These are phyloP conservation scores for Crotalaria pallida DNA, from an alignment of 306 rosid species.

Conservation along the genomic window DNA sequence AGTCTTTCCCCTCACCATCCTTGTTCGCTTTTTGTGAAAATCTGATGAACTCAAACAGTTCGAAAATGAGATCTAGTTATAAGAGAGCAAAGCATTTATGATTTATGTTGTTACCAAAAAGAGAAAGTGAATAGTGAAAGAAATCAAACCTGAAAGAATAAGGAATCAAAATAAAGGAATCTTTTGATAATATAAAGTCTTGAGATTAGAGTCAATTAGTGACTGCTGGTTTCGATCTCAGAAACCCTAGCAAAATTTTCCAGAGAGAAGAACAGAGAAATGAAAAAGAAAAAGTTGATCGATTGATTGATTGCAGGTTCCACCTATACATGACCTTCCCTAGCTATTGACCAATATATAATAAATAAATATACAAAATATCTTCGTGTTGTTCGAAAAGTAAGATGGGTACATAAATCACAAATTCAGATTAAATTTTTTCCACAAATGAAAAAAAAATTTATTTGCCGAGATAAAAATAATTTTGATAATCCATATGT, in stretches of 20 bases:
- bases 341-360: background rate
- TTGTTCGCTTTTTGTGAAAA: background rate
- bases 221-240: background rate
- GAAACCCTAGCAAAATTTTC: conserved; percentile 34
- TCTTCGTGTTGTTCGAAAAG: too few relatives aligned
- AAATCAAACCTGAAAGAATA: conserved; percentile 25
- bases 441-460: too few relatives aligned
- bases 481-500: too few relatives aligned
- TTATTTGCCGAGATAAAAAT: too few relatives aligned
- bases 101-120: conserved; percentile 26
- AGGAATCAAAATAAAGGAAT: background rate
- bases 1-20: conserved; percentile 90
- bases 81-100: background rate
- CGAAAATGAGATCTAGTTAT: conserved; percentile 15
- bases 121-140: conserved; percentile 14
- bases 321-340: background rate
- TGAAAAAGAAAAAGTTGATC: background rate
- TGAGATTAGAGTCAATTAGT: background rate
- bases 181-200: background rate
- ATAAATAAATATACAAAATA: too few relatives aligned
- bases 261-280: background rate
- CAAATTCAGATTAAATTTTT: too few relatives aligned
- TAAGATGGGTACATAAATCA: too few relatives aligned
- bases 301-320: conserved; percentile 16
- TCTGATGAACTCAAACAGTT: background rate